Evolutionary conservation across 176 grass and related monocot genomes (phyloP).

Genomic region (Themeda triandra): DNA sequence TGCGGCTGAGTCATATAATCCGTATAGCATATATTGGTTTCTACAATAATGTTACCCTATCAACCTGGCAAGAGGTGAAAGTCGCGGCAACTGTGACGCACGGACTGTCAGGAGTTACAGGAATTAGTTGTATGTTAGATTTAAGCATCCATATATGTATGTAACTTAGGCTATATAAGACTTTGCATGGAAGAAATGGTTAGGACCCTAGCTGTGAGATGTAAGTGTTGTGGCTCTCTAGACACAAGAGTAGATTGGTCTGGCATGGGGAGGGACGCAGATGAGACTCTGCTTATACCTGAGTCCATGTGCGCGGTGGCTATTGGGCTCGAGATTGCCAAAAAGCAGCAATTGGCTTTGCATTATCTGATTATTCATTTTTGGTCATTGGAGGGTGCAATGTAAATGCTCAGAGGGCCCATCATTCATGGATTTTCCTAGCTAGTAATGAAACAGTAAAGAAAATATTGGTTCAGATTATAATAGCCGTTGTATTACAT

Average conservation of each 20-base stretch:
- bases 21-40: constrained; percentile 24
- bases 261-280: constrained; percentile 11
- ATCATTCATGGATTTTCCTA: background rate
- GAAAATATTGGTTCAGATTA: background rate
- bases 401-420: constrained; percentile 5
- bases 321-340: constrained; percentile 8
- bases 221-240: background rate
- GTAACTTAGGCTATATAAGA: constrained; percentile 23
- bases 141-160: constrained; percentile 32
- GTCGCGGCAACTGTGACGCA: constrained; percentile 55
- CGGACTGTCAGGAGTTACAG: constrained; percentile 37
- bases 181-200: background rate
- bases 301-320: constrained; percentile 45
- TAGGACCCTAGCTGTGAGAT: constrained; percentile 16
- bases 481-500: background rate
- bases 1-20: constrained; percentile 42
- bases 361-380: constrained; percentile 27
- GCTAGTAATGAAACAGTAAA: background rate
- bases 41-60: constrained; percentile 1
- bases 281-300: constrained; percentile 52
- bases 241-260: background rate
- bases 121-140: constrained; percentile 15
- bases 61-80: constrained; percentile 47
- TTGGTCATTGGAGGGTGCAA: constrained; percentile 11
- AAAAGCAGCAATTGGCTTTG: constrained; percentile 28